phyloP scores from a whole-genome alignment of 2,329 filamentous ascomycete species.

The Mycosphaerelloides madeirae region DNA sequence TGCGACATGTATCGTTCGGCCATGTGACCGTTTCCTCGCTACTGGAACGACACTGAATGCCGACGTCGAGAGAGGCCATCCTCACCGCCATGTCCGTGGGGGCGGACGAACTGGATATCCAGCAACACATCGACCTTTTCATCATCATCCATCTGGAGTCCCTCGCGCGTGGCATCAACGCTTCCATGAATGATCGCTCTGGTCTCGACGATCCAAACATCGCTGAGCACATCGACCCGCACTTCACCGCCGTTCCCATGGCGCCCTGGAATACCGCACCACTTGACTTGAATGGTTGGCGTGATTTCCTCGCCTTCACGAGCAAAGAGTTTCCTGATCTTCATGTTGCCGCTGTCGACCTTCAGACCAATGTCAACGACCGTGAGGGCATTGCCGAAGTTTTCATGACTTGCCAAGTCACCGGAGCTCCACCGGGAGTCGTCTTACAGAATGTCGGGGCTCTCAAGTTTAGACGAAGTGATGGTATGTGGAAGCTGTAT shows the following conservation, averaged over 20 bases:
- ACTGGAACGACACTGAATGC: too few relatives aligned
- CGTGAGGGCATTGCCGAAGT: not conserved
- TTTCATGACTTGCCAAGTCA: not conserved
- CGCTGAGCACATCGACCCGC: not conserved
- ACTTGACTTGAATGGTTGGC: not conserved
- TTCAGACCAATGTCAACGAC: conserved; percentile 1
- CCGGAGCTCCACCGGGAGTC: not conserved
- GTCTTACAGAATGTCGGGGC: conserved; percentile 1
- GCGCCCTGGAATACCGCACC: not conserved
- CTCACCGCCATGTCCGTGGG: too few relatives aligned
- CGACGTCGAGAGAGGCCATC: too few relatives aligned
- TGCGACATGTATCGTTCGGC: too few relatives aligned
- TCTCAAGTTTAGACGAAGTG: not conserved
- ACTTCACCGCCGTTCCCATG: not conserved
- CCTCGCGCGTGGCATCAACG: not conserved
- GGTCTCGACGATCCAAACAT: not conserved
- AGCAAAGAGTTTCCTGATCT: not conserved
- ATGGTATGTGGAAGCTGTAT: conserved; percentile 1
- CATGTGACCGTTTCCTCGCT: too few relatives aligned
- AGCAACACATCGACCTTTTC: too few relatives aligned
- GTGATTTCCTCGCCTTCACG: not conserved
- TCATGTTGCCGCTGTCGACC: not conserved
- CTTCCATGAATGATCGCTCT: not conserved
- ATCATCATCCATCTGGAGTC: not conserved
- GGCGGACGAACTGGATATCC: too few relatives aligned